Evolutionary conservation across 129 eudicot species (phyloP).

Genomic region (Calendula officinalis): DNA sequence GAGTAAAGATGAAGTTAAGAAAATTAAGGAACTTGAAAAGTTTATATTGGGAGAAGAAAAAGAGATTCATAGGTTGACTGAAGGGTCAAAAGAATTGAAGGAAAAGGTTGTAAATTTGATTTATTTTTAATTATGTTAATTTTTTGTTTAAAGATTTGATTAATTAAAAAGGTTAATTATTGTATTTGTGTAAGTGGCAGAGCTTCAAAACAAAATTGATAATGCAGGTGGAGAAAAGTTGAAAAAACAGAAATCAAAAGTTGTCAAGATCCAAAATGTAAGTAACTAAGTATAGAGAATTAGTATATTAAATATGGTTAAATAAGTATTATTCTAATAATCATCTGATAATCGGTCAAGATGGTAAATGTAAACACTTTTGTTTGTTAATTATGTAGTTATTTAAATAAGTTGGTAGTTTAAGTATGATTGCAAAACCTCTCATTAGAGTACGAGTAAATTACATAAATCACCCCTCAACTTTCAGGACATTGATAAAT

Average conservation of each 20-base stretch:
- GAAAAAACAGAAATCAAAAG: slow-evolving; percentile 71
- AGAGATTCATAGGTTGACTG: slow-evolving; percentile 63
- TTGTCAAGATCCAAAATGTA: slow-evolving; percentile 76
- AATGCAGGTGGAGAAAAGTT: slow-evolving; percentile 93
- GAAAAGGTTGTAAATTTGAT: slow-evolving; percentile 53
- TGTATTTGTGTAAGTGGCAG: slow-evolving; percentile 48
- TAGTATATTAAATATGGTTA: not conserved
- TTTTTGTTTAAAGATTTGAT: slow-evolving; percentile 9
- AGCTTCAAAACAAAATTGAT: slow-evolving; percentile 86
- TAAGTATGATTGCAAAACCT: not conserved
- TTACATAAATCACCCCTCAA: no score
- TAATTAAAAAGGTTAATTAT: not conserved
- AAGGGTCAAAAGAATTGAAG: slow-evolving; percentile 71
- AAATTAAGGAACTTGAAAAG: slow-evolving; percentile 50
- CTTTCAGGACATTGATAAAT: slow-evolving; percentile 74
- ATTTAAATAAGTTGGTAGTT: not conserved
- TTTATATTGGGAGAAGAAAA: slow-evolving; percentile 59
- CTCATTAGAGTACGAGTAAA: not conserved
- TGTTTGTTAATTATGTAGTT: no score
- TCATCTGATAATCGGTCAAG: no score
- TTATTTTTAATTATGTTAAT: not conserved
- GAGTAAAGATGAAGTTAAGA: slow-evolving; percentile 55
- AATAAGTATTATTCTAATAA: not conserved
- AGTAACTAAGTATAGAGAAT: slow-evolving; percentile 29
- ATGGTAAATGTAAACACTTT: no score